Evolutionary conservation across 805 yeast species (phyloP).

Genomic region (Diddensiella santjacobensis): DNA sequence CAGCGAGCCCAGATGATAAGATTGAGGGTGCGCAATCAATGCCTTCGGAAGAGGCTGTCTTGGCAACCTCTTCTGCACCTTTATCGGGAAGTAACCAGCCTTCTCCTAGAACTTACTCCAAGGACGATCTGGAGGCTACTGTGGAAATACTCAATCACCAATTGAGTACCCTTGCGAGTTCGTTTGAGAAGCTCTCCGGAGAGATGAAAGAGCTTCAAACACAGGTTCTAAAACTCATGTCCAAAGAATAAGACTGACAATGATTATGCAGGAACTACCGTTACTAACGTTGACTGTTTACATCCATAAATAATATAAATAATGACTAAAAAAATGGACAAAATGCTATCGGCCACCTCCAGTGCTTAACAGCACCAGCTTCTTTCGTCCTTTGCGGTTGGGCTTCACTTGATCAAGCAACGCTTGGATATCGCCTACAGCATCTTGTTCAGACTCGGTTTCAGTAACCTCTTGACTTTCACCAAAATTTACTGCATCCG

Average conservation of each 20-base stretch:
- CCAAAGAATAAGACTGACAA: too few relatives aligned
- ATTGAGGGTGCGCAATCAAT: not conserved
- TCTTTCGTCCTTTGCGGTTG: conserved; percentile 26
- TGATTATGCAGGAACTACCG: too few relatives aligned
- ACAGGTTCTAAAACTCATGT: not conserved
- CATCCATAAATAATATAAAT: conserved; percentile 5
- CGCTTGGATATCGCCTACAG: conserved; percentile 18
- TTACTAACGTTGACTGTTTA: too few relatives aligned
- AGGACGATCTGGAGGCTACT: conserved; percentile 6
- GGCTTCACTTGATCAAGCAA: conserved; percentile 17
- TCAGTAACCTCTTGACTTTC: conserved; percentile 19
- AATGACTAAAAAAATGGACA: not conserved
- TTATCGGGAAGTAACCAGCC: conserved; percentile 2
- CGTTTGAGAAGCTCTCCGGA: conserved; percentile 11
- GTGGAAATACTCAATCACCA: conserved; percentile 21
- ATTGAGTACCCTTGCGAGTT: conserved; percentile 9
- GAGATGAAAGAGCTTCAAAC: conserved; percentile 4
- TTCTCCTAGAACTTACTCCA: not conserved
- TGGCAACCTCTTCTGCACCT: conserved; percentile 4
- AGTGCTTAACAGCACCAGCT: conserved; percentile 27
- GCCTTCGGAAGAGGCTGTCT: conserved; percentile 2
- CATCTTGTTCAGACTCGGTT: conserved; percentile 20
- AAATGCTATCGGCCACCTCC: conserved; percentile 4
- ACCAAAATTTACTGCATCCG: conserved; percentile 20
- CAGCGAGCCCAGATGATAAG: conserved; percentile 15